These are phyloP conservation scores for Coemansia sp. DNA, from an alignment of 192 early-diverging fungal species.

Conservation along the genomic window DNA sequence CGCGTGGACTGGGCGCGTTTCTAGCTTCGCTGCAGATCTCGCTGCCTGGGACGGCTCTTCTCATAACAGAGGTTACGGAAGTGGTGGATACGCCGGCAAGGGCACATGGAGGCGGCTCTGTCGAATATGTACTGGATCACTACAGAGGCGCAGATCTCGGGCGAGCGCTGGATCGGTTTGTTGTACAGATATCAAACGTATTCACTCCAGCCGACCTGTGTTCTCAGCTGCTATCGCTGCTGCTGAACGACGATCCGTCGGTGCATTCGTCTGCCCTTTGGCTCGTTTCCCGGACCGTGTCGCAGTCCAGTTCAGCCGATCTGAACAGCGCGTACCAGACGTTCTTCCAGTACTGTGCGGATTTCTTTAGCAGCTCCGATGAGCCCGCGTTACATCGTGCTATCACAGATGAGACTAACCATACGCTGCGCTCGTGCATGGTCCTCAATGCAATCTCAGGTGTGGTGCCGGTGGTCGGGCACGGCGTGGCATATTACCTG, in stretches of 20 bases:
- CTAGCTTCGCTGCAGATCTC: slow-evolving; percentile 25
- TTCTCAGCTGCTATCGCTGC: slow-evolving; percentile 20
- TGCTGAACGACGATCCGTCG: neutral
- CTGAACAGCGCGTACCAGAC: slow-evolving; percentile 10
- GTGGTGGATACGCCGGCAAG: neutral
- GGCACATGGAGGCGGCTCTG: neutral
- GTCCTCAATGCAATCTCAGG: slow-evolving; percentile 27
- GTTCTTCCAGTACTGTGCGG: slow-evolving; percentile 30
- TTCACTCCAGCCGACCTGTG: slow-evolving; percentile 11
- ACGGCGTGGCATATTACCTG: slow-evolving; percentile 29
- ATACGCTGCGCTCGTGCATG: slow-evolving; percentile 15
- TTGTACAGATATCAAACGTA: slow-evolving; percentile 2
- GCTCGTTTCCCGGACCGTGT: slow-evolving; percentile 18
- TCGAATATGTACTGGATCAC: slow-evolving; percentile 21
- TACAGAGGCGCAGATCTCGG: slow-evolving; percentile 16
- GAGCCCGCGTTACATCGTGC: neutral
- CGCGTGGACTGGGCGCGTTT: slow-evolving; percentile 23
- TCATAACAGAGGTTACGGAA: slow-evolving; percentile 17
- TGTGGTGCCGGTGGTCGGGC: slow-evolving; percentile 17
- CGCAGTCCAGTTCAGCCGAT: neutral
- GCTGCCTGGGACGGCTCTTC: slow-evolving; percentile 38
- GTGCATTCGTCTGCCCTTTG: slow-evolving; percentile 24
- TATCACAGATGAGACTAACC: neutral
- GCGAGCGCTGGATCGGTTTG: slow-evolving; percentile 20
- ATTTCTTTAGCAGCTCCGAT: slow-evolving; percentile 6